Base-by-base conservation (phyloP, 1,139 yeast genomes). In the Kurtzmaniella quercitrusa region DNA sequence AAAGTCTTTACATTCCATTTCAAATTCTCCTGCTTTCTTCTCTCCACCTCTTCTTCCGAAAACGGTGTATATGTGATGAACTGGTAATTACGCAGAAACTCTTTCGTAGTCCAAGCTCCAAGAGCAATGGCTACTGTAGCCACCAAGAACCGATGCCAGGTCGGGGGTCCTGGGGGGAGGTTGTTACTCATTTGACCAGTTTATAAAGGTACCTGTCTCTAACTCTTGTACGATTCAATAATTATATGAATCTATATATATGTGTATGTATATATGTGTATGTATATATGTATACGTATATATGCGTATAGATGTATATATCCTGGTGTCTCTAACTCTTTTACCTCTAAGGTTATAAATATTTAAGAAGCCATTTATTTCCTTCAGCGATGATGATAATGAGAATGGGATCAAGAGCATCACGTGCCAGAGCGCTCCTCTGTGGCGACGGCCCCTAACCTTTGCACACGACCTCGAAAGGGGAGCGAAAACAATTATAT, bases 61-160 rank as follows among this genome's bases (percentile, higher is more conserved):
- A 60, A 70, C 2, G 77, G 77, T 41, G 60, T 65, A 45, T 57
- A 71, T 49, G 65, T 70, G 48, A 73, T 51, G 53, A 61, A 70
- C 49, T 71, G 64, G 43, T 69, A 70, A 54, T 73, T 77, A 40
- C 58, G 65, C 2, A 75, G 73, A 2, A 66, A 55, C 44, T 65
- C 65, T 49, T 60, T 59, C 33, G 63, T 56, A 3, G 63, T 67
- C 44, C 61, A 68, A 15, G 56, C 54, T 1, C 76, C 76, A 2
- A 64, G 63, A 4, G 52, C 39, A 2, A 61, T 47, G 11, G 77
- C 76, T 6, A 71, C 36, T 1, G 73, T 63, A 2, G 73, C 70
- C 16, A 68, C 77, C 1, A 71, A 50, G 7, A 66, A 37, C 34
- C 70, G 55, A 38, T 68, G 67, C 7, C 52, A 37, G 44, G 68